Base-by-base conservation (phyloP, 1,139 yeast genomes). In the Meyerozyma smithsonii region DNA sequence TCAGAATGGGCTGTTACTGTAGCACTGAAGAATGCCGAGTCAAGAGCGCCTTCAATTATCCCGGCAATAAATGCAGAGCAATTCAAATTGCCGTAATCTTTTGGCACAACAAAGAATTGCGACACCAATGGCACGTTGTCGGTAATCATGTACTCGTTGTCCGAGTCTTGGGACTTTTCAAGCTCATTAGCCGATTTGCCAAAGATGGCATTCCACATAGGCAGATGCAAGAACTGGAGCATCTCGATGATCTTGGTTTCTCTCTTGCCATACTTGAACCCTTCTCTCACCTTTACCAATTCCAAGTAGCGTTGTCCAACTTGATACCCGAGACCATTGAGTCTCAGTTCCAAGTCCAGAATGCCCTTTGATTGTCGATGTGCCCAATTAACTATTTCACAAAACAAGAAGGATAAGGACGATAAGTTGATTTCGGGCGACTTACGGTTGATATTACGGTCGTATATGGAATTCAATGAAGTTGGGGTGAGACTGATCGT, bases 31-130 rank as follows among this genome's bases (percentile, higher is more conserved):
- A 82, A 83, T 2, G 90, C 77, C 12, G 85, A 75, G 49, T 87
- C 95, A 41, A 92, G 66, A 1, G 92, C 84, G 0, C 97, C 97
- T 58, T 90, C 96, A 20, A 92, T 77, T 20, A 92, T 77, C 0
- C 98, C 98, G 1, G 97, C 97, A 2, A 84, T 78, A 53, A 85
- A 86, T 0, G 96, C 90, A 8, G 86, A 83, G 54, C 95, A 85
- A 53, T 84, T 86, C 51, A 88, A 71, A 47, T 82, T 82, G 6
- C 86, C 82, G 58, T 84, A 81, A 47, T 88, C 95, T 48, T 77
- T 79, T 3, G 96, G 96, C 4, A 85, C 82, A 24, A 85, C 79
- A 19, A 92, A 81, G 57, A 77, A 92, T 50, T 79, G 82, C 8
- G 92, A 76, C 38, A 90, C 72, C 41, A 84, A 54, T 3, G 98